phyloP scores from a whole-genome alignment of 2,329 filamentous ascomycete genomes.

The Trichophyton verrucosum region DNA sequence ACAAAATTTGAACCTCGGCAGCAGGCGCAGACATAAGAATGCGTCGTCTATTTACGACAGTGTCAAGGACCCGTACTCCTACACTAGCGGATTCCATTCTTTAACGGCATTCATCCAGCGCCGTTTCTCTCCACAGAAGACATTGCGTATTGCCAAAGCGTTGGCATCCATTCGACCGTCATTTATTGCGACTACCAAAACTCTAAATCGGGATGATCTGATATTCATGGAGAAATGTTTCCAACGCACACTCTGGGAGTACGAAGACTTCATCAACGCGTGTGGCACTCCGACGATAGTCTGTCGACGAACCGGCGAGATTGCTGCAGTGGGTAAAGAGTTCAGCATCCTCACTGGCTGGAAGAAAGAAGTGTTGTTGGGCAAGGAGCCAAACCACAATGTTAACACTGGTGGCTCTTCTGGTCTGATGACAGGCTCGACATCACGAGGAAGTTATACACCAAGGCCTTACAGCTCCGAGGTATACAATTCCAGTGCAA shows the following conservation, averaged over 20 bases:
- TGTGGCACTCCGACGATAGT: constrained; percentile 85
- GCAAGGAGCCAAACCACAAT: constrained; percentile 77
- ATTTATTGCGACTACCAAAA: constrained; percentile 82
- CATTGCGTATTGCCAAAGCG: constrained; percentile 71
- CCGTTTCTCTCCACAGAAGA: constrained; percentile 65
- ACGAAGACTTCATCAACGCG: constrained; percentile 81
- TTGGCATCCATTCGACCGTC: constrained; percentile 82
- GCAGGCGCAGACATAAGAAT: constrained; percentile 49
- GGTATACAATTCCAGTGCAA: constrained; percentile 26
- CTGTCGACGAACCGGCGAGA: constrained; percentile 80
- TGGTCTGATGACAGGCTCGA: constrained; percentile 26
- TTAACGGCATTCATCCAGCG: constrained; percentile 68
- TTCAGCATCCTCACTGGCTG: constrained; percentile 93
- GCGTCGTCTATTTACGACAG: constrained; percentile 77
- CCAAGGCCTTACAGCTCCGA: constrained; percentile 27
- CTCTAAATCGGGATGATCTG: constrained; percentile 75
- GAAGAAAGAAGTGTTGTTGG: constrained; percentile 78
- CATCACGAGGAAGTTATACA: constrained; percentile 37
- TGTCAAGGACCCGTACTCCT: constrained; percentile 83
- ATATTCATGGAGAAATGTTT: constrained; percentile 98
- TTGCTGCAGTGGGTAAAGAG: constrained; percentile 92
- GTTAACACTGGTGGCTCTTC: constrained; percentile 55
- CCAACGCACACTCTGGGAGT: constrained; percentile 82
- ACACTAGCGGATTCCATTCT: constrained; percentile 80
- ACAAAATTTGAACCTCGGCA: constrained; percentile 25